Evolutionary conservation across 768 basidiomycete genomes (phyloP).

Genomic region (Antrodiella citrinella): DNA sequence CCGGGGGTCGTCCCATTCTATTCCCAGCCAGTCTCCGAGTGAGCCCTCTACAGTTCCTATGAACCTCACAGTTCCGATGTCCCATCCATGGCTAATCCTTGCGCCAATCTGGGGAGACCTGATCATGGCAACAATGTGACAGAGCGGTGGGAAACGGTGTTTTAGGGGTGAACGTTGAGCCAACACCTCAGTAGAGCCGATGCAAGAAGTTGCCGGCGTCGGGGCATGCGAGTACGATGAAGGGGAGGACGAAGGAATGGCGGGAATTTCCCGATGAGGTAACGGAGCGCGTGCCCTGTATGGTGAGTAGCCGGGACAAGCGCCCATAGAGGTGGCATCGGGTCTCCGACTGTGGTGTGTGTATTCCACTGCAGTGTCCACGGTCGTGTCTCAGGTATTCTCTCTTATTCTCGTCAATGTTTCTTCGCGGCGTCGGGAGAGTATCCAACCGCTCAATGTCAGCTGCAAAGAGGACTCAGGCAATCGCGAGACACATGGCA

Average conservation of each 20-base stretch:
- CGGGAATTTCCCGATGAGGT: neutral
- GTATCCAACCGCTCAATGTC: conserved; percentile 17
- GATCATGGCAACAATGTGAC: neutral
- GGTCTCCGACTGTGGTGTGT: neutral
- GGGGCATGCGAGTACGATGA: neutral
- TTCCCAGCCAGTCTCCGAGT: conserved; percentile 79
- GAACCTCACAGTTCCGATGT: conserved; percentile 65
- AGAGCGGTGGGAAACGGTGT: too few relatives aligned
- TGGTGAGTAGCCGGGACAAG: neutral
- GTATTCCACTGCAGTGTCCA: neutral
- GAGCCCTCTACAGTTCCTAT: conserved; percentile 58
- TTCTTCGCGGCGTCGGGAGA: conserved; percentile 13
- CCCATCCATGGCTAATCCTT: conserved; percentile 44
- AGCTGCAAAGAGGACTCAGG: conserved; percentile 17
- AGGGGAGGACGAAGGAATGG: neutral
- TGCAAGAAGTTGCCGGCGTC: neutral
- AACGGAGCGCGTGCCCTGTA: neutral
- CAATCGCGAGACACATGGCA: conserved; percentile 20
- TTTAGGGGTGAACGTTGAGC: too few relatives aligned
- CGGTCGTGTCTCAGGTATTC: neutral
- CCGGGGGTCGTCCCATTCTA: conserved; percentile 87
- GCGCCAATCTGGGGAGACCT: conserved; percentile 35
- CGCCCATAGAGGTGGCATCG: neutral
- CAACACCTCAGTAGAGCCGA: too few relatives aligned
- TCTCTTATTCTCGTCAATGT: conserved; percentile 13